Base-by-base conservation (phyloP, 2,329 filamentous ascomycete species). In the Phaeosphaeriaceae sp. region DNA sequence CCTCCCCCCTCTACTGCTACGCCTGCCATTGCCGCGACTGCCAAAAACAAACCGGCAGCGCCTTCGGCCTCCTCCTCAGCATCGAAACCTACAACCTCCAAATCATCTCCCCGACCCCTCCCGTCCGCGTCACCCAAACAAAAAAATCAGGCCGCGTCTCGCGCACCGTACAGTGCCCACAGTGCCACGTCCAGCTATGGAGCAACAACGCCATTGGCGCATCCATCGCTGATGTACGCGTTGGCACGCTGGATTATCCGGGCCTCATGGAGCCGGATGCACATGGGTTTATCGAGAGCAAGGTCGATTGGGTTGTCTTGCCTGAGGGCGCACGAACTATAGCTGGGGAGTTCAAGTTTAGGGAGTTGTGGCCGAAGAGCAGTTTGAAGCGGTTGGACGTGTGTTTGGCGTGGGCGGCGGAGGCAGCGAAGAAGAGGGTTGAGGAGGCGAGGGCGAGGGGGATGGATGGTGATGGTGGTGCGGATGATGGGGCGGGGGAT, bases 11-110 rank as follows among this genome's bases (percentile, higher is more conserved):
- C 18, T 70, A 59, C 54, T 64, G 58, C 46, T 59, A 61, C 39
- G 66, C 66, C 13, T 71, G 68, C 52, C 66, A 71, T 50, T 71
- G 68, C 20, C 26, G 46, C 2, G 61, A 66, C 41, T 71, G 68
- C 46, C 64, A 70, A 33, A 63, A 62, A 17, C 21, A 37, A 6
- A 58, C 61, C 0, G 68, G 68, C 12, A 60, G 58, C 16, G 64
- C 58, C 7, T 71, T 66, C 44, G 49, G 52, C 7, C 46, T 54
- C 1, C 56, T 56, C 13, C 55, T 62, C 1, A 52, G 45, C n/a
- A 69, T 71, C 26, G 67, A 70, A 20, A 13, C 49, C 1, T 60
- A 63, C 34, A 53, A 57, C 23, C 54, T 70, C 47, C 46, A 40
- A 4, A 49, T 62, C 6, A 55, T 63, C 3, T 63, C 65, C 0